A percentile compares a stretch with the other conserved stretches of the same genome.
phyloP scores from a whole-genome alignment of 805 yeast species.

The Nakazawaea ishiwadae region DNA sequence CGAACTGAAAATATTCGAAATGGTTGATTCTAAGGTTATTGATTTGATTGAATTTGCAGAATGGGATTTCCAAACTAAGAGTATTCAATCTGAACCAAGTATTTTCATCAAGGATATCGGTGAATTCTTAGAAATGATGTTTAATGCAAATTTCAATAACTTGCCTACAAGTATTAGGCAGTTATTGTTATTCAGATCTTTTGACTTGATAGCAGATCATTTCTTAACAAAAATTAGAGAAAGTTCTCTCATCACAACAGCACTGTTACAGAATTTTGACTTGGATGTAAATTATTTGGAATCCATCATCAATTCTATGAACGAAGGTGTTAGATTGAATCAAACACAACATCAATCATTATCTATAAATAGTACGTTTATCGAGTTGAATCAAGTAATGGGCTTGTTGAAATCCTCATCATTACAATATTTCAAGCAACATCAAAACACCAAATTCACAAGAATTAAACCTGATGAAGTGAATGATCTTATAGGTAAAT shows the following conservation, averaged over 20 bases:
- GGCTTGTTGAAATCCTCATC: conserved; percentile 63
- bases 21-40: conserved; percentile 76
- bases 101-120: conserved; percentile 79
- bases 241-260: conserved; percentile 53
- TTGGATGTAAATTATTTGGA: conserved; percentile 78
- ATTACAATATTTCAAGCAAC: conserved; percentile 58
- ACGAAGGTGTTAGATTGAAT: conserved; percentile 17
- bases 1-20: conserved; percentile 73
- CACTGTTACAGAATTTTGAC: conserved; percentile 69
- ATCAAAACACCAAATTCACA: conserved; percentile 56
- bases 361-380: conserved; percentile 67
- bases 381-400: conserved; percentile 76
- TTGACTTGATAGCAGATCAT: conserved; percentile 75
- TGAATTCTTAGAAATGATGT: conserved; percentile 77
- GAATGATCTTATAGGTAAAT: conserved; percentile 49
- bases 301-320: conserved; percentile 37
- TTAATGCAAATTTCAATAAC: conserved; percentile 76
- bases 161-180: conserved; percentile 76
- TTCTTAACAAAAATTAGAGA: conserved; percentile 56
- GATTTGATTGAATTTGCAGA: conserved; percentile 82
- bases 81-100: conserved; percentile 57
- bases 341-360: conserved; percentile 22
- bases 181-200: conserved; percentile 77
- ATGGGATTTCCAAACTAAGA: conserved; percentile 71
- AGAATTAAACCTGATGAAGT: conserved; percentile 75